phyloP scores from a whole-genome alignment of 1,284 basidiomycete species.

The Tremellales sp. region DNA sequence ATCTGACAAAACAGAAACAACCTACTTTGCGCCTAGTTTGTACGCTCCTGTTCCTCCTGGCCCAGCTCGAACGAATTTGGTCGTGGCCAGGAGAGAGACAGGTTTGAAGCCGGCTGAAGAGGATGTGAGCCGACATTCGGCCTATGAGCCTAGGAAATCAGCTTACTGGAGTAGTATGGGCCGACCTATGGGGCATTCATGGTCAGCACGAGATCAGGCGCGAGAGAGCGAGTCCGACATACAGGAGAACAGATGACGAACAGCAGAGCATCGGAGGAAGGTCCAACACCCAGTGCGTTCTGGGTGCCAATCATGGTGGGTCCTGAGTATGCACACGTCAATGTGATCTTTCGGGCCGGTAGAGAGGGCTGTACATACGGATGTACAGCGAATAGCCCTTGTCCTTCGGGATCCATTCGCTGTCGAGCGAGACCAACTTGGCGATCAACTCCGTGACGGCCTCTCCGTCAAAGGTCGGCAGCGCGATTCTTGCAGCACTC shows the following conservation, averaged over 20 bases:
- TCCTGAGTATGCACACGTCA: conserved; percentile 24
- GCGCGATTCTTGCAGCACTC: conserved; percentile 48
- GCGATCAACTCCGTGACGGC: conserved; percentile 81
- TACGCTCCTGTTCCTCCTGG: conserved; percentile 89
- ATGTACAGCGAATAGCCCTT: conserved; percentile 90
- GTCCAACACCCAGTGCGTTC: conserved; percentile 78
- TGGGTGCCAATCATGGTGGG: conserved; percentile 80
- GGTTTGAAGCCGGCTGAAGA: conserved; percentile 80
- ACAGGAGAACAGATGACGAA: conserved; percentile 90
- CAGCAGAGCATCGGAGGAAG: conserved; percentile 81
- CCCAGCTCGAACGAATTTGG: conserved; percentile 81
- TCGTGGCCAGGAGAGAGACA: conserved; percentile 85
- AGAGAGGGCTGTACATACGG: conserved; percentile 47
- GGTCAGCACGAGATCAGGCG: neutral
- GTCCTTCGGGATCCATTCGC: conserved; percentile 87
- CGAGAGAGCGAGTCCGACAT: conserved; percentile 7
- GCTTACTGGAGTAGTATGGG: conserved; percentile 75
- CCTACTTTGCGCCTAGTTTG: conserved; percentile 79
- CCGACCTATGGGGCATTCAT: conserved; percentile 55
- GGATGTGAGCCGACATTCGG: neutral
- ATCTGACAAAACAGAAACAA: conserved; percentile 2
- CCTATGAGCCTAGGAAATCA: neutral
- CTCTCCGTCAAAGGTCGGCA: conserved; percentile 70
- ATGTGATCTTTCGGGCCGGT: neutral
- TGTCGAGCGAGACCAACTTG: conserved; percentile 79